Conservation (phyloP, 1,139 yeast genomes). For the Nakaseomyces nivariensis region DNA sequence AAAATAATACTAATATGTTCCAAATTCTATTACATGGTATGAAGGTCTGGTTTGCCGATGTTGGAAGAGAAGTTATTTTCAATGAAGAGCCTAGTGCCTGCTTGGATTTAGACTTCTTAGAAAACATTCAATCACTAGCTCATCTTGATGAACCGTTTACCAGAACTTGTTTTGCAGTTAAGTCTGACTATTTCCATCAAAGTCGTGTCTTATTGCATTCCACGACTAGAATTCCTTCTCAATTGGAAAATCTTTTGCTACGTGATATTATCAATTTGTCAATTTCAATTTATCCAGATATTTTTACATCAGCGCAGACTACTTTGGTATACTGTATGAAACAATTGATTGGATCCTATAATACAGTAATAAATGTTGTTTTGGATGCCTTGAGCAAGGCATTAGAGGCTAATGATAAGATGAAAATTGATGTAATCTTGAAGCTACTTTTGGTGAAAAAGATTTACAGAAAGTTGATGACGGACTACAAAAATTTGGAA, state of each 20-base stretch:
- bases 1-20: slow-evolving; percentile 62
- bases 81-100: slow-evolving; percentile 42
- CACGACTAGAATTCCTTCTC: slow-evolving; percentile 63
- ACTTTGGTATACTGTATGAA: slow-evolving; percentile 64
- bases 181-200: slow-evolving; percentile 70
- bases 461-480: slow-evolving; percentile 45
- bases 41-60: slow-evolving; percentile 77
- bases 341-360: slow-evolving; percentile 61
- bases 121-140: slow-evolving; percentile 37
- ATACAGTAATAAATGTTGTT: slow-evolving; percentile 37
- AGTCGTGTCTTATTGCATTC: slow-evolving; percentile 67
- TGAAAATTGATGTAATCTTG: slow-evolving; percentile 60
- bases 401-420: slow-evolving; percentile 43
- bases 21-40: slow-evolving; percentile 57
- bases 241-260: slow-evolving; percentile 53
- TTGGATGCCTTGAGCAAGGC: slow-evolving; percentile 41
- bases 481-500: slow-evolving; percentile 47
- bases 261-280: slow-evolving; percentile 61
- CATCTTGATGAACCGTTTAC: slow-evolving; percentile 58
- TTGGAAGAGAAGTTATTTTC: slow-evolving; percentile 63
- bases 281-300: slow-evolving; percentile 61
- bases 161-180: slow-evolving; percentile 63
- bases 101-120: slow-evolving; percentile 39
- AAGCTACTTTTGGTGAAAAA: slow-evolving; percentile 44
- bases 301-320: slow-evolving; percentile 62